These are phyloP conservation scores for Phragmites australis DNA, from an alignment of 176 grass and related monocot genomes.

Conservation along the genomic window DNA sequence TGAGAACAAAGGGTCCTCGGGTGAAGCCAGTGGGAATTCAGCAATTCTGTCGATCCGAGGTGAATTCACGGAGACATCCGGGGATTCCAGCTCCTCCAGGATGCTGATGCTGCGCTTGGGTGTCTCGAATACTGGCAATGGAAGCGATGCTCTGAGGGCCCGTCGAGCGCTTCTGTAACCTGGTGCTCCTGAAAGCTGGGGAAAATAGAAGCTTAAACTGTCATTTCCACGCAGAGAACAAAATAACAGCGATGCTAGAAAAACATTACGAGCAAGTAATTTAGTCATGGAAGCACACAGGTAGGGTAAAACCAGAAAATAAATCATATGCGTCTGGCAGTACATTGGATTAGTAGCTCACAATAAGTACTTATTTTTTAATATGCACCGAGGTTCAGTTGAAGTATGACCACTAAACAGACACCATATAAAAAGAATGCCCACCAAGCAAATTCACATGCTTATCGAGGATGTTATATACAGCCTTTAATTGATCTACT, in stretches of 20 bases:
- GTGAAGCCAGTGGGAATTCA: slow-evolving; percentile 64
- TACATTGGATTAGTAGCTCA: not conserved
- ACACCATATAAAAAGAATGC: not conserved
- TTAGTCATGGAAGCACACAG: not conserved
- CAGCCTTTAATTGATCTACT: not conserved
- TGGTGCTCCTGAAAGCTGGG: slow-evolving; percentile 22
- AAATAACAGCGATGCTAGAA: not conserved
- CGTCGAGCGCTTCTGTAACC: slow-evolving; percentile 1
- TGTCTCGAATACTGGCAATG: slow-evolving; percentile 42
- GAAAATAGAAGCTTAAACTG: not conserved
- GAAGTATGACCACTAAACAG: not conserved
- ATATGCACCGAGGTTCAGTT: not conserved
- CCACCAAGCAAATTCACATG: not conserved
- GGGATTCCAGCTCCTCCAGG: slow-evolving; percentile 52
- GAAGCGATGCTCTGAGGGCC: slow-evolving; percentile 49
- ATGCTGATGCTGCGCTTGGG: slow-evolving; percentile 39
- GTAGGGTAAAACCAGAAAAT: not conserved
- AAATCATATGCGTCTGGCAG: not conserved
- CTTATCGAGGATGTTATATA: not conserved
- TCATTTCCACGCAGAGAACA: not conserved
- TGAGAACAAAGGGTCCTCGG: slow-evolving; percentile 43
- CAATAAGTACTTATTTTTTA: not conserved
- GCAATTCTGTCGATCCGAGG: slow-evolving; percentile 85
- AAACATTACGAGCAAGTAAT: not conserved
- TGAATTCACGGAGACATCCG: slow-evolving; percentile 70